Evolutionary conservation across 1,139 yeast genomes (phyloP).

Genomic region (Pneumocystis carinii): DNA sequence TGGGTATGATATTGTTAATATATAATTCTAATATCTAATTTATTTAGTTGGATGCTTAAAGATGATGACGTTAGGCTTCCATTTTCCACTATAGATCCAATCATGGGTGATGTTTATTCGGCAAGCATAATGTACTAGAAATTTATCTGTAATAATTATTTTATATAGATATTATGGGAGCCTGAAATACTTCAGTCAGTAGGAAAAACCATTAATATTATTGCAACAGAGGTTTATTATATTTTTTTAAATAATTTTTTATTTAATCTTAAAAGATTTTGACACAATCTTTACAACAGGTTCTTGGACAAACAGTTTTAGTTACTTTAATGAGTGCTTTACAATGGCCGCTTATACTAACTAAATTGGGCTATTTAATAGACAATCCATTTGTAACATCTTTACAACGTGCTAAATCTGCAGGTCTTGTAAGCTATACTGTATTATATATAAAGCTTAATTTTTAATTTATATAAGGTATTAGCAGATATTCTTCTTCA

Average conservation of each 20-base stretch:
- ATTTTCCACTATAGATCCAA: conserved; percentile 90
- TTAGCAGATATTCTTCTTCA: conserved; percentile 81
- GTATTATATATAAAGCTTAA: neutral
- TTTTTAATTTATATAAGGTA: conserved; percentile 30
- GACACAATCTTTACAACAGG: conserved; percentile 85
- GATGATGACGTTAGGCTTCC: conserved; percentile 94
- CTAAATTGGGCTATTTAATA: conserved; percentile 73
- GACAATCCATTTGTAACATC: conserved; percentile 99
- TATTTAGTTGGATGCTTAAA: conserved; percentile 69
- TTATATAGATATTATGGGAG: conserved; percentile 57
- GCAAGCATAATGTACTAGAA: neutral
- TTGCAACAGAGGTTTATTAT: conserved; percentile 60
- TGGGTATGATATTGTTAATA: conserved; percentile 29
- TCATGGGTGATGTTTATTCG: conserved; percentile 90
- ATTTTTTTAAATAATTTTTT: neutral
- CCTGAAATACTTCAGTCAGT: conserved; percentile 93
- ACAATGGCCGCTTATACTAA: conserved; percentile 80
- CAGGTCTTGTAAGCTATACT: conserved; percentile 35
- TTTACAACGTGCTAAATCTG: conserved; percentile 91
- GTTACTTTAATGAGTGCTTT: conserved; percentile 94
- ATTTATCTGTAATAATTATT: neutral
- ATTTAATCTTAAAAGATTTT: conserved; percentile 27
- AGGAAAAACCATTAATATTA: conserved; percentile 87
- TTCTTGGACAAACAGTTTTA: conserved; percentile 78
- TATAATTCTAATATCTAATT: neutral